Evolutionary conservation across 129 eudicot genomes (phyloP), one percentile per base, ranked within the genome.

Genomic region (Heracleum sosnowskyi): DNA sequence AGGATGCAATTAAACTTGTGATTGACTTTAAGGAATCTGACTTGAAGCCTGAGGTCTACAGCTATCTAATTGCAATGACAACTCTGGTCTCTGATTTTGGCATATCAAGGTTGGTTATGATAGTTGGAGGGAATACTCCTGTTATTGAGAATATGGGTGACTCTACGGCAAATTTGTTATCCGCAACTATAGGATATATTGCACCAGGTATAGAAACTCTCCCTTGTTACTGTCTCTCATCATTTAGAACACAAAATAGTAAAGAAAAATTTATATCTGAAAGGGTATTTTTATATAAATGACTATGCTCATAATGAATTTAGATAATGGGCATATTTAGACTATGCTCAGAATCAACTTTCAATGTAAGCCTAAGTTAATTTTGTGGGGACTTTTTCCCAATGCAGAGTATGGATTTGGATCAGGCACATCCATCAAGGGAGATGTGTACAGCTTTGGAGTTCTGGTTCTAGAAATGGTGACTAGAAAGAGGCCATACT

Each of bases 41-140:
- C 74, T 79, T 94, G 71, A 89, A 91, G 78, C 98, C 98, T 24
- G 98, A 94, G 84, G 82, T 84, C 22, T 91, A 91, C 77, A 94
- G 98, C 90, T 91, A 91, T 75, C 82, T 94, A n/a, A 89, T 94
- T 11, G 98, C 97, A 24, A 47, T 89, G 85, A 89, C 90, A 16
- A 90, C 93, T 62, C 73, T 89, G 81, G 93, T 89, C 73, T 81
- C 93, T 0, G 93, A 89, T 79, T 89, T 89, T 29, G 93, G 93
- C 77, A 89, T 89, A 5, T 82, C 93, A 11, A 89, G 83, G 45
- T 47, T 89, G 77, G 90, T 77, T 28, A 83, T 76, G 90, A 82
- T 84, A 64, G 75, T 80, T 24, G 93, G 84, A 40, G 85, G 83
- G 51, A 69, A 74, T 42, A 74, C 55, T 37, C 82, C 66, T 13